Evolutionary conservation across 805 yeast genomes (phyloP).

Genomic region (Lachancea cidri): DNA sequence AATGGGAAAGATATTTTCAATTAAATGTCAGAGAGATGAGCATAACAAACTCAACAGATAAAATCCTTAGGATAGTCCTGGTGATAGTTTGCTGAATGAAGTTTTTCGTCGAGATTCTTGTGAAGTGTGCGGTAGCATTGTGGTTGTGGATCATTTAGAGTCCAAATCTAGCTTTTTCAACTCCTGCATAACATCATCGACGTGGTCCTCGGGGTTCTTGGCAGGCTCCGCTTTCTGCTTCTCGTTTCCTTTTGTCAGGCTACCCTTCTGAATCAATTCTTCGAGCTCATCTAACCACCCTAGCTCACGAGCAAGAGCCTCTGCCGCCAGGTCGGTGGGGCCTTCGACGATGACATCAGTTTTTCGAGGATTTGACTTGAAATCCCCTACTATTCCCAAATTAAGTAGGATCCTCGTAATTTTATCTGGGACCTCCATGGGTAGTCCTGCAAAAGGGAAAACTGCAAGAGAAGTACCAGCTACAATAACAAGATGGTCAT

Average conservation of each 20-base stretch:
- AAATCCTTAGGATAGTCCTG: no score
- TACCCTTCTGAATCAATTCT: constrained; percentile 32
- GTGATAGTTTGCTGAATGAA: no score
- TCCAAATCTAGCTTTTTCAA: constrained; percentile 1
- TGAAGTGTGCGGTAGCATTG: no score
- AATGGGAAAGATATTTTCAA: no score
- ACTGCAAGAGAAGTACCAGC: constrained; percentile 93
- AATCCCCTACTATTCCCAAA: constrained; percentile 73
- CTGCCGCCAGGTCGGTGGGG: constrained; percentile 63
- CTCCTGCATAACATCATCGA: constrained; percentile 1
- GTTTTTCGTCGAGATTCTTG: no score
- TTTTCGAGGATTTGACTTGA: constrained; percentile 45
- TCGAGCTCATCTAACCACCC: constrained; percentile 64
- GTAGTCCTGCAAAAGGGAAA: constrained; percentile 83
- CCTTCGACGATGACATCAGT: constrained; percentile 57
- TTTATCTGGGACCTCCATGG: constrained; percentile 50
- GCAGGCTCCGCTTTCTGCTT: not conserved
- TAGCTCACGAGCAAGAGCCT: constrained; percentile 43
- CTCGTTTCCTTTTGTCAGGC: not conserved
- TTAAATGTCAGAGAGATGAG: no score
- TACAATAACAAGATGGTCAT: constrained; percentile 65
- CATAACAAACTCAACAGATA: no score
- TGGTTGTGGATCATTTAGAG: no score
- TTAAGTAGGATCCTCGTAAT: constrained; percentile 65
- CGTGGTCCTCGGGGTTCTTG: not conserved